Percentiles rank a stretch among this genome's conserved stretches.
These are phyloP conservation scores for Alternaria rosae DNA, from an alignment of 2,329 filamentous ascomycete genomes.

Conservation along the genomic window DNA sequence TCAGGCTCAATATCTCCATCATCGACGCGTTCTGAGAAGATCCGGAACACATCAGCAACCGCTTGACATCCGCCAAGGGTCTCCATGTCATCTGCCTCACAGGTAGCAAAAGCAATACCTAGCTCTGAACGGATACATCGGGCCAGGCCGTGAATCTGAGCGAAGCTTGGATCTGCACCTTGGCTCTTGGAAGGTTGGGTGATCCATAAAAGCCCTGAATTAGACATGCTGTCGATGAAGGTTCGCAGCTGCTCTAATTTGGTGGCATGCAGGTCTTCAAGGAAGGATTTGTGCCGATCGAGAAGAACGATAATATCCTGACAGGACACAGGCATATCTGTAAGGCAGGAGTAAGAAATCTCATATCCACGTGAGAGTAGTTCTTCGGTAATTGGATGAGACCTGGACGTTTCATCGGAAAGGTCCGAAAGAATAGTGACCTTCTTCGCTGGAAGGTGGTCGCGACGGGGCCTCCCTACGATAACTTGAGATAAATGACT, in stretches of 20 bases:
- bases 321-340: too few relatives aligned
- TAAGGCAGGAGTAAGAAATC: too few relatives aligned
- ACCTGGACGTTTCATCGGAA: too few relatives aligned
- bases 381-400: too few relatives aligned
- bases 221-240: slow-evolving; percentile 3
- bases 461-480: too few relatives aligned
- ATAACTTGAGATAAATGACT: too few relatives aligned
- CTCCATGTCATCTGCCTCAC: slow-evolving; percentile 28
- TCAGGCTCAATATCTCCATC: slow-evolving; percentile 18
- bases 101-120: slow-evolving; percentile 33
- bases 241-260: too few relatives aligned
- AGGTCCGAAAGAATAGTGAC: too few relatives aligned
- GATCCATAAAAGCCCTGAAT: slow-evolving; percentile 35
- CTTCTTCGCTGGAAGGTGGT: too few relatives aligned
- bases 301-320: slow-evolving; percentile 23
- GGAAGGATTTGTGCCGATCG: slow-evolving; percentile 30
- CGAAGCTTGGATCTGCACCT: slow-evolving; percentile 40
- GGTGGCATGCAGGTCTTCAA: too few relatives aligned
- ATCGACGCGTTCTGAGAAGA: slow-evolving; percentile 2
- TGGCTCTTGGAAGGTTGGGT: slow-evolving; percentile 28
- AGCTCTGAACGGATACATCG: slow-evolving; percentile 41
- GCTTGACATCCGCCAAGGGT: too few relatives aligned
- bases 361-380: too few relatives aligned
- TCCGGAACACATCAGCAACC: slow-evolving; percentile 8
- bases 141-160: slow-evolving; percentile 36